Base-by-base conservation (phyloP, 768 basidiomycete species). In the Porphyrellus cyaneotinctus region DNA sequence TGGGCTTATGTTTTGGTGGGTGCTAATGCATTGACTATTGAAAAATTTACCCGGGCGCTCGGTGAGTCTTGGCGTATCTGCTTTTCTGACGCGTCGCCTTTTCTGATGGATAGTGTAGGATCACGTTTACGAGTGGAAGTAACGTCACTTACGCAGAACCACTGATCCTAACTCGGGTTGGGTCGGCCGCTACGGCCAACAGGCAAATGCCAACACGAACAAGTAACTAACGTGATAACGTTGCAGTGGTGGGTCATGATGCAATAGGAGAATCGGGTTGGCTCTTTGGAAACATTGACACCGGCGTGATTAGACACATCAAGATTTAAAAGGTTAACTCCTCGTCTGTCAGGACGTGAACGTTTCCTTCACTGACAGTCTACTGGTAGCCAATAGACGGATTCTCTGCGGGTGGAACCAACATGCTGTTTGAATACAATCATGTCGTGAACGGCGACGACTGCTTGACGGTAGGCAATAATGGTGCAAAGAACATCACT, bases 101-200 rank as follows among this genome's bases (percentile, higher is more conserved):
- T 54, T 17, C 36, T 46, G 24, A 52, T 18, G 11, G 9, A 24
- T 1, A 28, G 15, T 54, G 67, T 49, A 81, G 82, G 83, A 74
- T 85, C 41, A 60, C 76, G 2, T 82, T 26, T 54, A 68, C 65
- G 3, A 80, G 78, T 13, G 81, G 84, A 5, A 75, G 62, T 36
- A 84, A 84, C 49, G 79, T 85, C 39, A 84, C 81, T 63, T 86
- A 8, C 70, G 79, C 24, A 81, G 84, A 0, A 76, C 62, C 10
- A 26, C 41, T 11, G 24, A 42, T 26, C 24, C 80, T 0, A 53
- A 79, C 4, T 81, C 80, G 79, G 83, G 83, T n/a, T 85, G 82
- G 82, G 75, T 85, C 0, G 77, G 84, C 57, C 79, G 72, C 2
- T 77, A 84, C 46, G 83, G 83, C 2, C 80, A 83, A 67, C 72